phyloP scores from a whole-genome alignment of 116 monocot genomes.

The Trichopus zeylanicus region DNA sequence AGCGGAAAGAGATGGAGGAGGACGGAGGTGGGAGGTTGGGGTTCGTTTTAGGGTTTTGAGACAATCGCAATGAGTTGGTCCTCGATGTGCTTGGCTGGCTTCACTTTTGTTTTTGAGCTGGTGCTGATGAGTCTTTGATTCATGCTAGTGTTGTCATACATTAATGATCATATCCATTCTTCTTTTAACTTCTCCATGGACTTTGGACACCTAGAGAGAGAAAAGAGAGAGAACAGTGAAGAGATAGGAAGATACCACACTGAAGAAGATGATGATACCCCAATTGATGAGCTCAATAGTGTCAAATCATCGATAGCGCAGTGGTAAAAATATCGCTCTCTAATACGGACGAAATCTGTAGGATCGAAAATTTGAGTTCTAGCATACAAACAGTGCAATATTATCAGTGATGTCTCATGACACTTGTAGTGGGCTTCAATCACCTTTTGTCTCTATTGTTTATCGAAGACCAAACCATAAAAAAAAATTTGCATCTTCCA shows the following conservation, averaged over 20 bases:
- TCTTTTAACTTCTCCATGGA: neutral
- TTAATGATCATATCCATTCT: neutral
- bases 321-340: no score
- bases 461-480: neutral
- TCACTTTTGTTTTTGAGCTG: no score
- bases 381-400: neutral
- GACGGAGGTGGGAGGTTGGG: neutral
- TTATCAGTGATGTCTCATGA: constrained; percentile 1
- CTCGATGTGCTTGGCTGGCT: no score
- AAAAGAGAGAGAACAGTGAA: neutral
- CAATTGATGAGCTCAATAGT: neutral
- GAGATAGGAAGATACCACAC: neutral
- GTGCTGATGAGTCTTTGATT: constrained; percentile 1
- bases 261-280: neutral
- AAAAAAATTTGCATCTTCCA: neutral
- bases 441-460: neutral
- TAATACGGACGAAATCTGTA: no score
- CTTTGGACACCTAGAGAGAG: neutral
- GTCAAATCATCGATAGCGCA: no score
- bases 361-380: no score
- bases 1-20: neutral
- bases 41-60: no score
- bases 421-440: neutral
- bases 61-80: no score
- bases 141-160: neutral